Evolutionary conservation across 192 early-diverging fungal genomes (phyloP), one percentile per base, ranked within the genome.

Genomic region (Linnemannia hyalina): DNA sequence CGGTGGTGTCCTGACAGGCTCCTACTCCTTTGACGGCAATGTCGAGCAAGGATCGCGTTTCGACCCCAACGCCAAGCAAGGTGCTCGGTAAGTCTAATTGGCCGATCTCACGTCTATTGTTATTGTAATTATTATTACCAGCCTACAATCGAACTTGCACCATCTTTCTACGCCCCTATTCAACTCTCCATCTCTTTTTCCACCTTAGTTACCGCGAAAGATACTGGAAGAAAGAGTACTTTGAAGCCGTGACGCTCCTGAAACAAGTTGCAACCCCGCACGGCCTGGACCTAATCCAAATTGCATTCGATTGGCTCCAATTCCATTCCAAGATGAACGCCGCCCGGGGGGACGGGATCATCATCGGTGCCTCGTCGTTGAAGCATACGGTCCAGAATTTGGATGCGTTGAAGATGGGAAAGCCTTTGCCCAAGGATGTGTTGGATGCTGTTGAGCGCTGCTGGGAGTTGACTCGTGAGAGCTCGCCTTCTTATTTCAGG

Each of bases 401-500:
- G 68, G 82, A 87, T 6, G 90, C 89, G 0, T 88, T 89, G 77
- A 88, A 92, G 60, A 87, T 83, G 9, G 80, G 90, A 47, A 89
- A 89, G 20, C 88, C 91, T 3, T 80, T 95, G 52, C 92, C 93
- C 13, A 82, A 80, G 36, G 88, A 73, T 10, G 83, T 95, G 4
- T 72, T 94, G 41, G 77, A 75, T 29, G 91, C 90, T 20, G 88
- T 94, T 20, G 92, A 95, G 68, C 88, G 84, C 8, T 90, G 89
- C 35, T 95, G 93, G 92, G 69, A 85, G 4, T 44, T 77, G 23
- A 91, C 90, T 5, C 88, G 86, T 47, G 75, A 81, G 46, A 82
- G 77, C 36, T 68, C 73, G 22, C 71, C 82, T 11, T 78, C 81
- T 20, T 91, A 91, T 74, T 90, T 86, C 52, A 57, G 90, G 22